Conservation (phyloP, 139 green algal species). For the Micractinium conductrix region DNA sequence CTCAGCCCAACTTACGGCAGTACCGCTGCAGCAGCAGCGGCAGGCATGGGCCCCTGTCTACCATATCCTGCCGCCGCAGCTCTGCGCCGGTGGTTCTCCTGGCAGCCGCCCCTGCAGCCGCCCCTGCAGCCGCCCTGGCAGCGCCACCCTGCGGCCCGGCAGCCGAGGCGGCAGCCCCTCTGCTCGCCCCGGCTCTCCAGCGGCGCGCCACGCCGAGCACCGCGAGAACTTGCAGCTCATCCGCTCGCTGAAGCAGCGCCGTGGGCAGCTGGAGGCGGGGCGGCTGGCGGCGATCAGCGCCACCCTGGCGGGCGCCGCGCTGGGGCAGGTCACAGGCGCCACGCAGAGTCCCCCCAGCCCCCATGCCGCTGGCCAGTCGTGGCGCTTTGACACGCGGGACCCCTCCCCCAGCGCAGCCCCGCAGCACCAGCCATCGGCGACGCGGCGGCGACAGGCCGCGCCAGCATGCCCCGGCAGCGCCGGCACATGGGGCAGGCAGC, state of each 20-base stretch:
- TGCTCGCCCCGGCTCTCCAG: background rate
- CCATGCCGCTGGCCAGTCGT: background rate
- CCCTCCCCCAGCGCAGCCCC: background rate
- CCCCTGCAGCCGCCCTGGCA: background rate
- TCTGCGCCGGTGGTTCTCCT: background rate
- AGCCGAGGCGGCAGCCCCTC: background rate
- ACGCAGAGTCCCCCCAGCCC: background rate
- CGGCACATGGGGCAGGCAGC: background rate
- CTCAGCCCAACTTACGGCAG: background rate
- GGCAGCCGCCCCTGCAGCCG: background rate
- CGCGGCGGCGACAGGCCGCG: background rate
- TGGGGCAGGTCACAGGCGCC: background rate
- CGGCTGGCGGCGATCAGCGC: background rate
- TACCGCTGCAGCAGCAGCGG: too few species aligned
- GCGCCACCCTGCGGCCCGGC: background rate
- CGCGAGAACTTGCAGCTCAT: constrained; percentile 14
- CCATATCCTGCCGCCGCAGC: too few species aligned
- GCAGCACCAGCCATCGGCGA: background rate
- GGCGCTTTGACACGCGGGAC: background rate
- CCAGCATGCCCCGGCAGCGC: too few species aligned
- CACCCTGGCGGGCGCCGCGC: background rate
- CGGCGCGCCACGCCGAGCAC: background rate
- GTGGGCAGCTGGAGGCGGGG: background rate
- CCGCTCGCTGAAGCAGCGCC: constrained; percentile 7
- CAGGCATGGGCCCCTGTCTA: too few species aligned